Evolutionary conservation across 2,329 filamentous ascomycete species (phyloP).

Genomic region (Alternaria infectoria): DNA sequence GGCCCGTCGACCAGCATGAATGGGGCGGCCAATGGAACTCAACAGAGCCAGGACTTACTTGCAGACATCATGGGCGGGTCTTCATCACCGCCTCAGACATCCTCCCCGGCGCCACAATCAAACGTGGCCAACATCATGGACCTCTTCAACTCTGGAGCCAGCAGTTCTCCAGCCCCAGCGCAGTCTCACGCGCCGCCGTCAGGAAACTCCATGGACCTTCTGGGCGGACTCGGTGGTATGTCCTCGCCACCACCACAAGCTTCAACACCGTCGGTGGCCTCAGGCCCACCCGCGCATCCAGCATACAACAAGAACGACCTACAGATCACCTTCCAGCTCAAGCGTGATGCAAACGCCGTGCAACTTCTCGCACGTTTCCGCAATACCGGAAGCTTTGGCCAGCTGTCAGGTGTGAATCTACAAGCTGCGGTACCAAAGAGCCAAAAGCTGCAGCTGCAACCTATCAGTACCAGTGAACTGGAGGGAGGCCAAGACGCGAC

Average conservation of each 20-base stretch:
- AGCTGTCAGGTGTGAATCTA: conserved; percentile 76
- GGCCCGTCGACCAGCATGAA: conserved; percentile 62
- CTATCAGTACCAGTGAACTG: conserved; percentile 82
- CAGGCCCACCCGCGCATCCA: conserved; percentile 62
- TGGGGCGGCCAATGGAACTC: conserved; percentile 62
- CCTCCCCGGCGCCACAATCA: conserved; percentile 43
- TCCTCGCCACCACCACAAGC: conserved; percentile 57
- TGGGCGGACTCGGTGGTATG: conserved; percentile 53
- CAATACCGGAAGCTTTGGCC: conserved; percentile 71
- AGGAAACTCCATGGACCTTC: conserved; percentile 49
- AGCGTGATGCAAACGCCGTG: conserved; percentile 79
- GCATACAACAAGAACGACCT: conserved; percentile 90
- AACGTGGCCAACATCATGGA: conserved; percentile 79
- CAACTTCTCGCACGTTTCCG: conserved; percentile 85
- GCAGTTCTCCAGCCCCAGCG: conserved; percentile 43
- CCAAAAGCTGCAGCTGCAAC: conserved; percentile 90
- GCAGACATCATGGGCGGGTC: conserved; percentile 83
- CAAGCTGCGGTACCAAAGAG: conserved; percentile 97
- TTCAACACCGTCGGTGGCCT: conserved; percentile 44
- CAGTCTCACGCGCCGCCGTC: conserved; percentile 49
- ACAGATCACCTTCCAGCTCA: conserved; percentile 79
- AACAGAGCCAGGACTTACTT: conserved; percentile 78
- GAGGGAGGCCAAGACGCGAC: conserved; percentile 80
- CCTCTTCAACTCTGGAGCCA: conserved; percentile 69
- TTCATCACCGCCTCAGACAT: conserved; percentile 54